phyloP scores from a whole-genome alignment of 306 rosid genomes.

The Spatholobus suberectus region DNA sequence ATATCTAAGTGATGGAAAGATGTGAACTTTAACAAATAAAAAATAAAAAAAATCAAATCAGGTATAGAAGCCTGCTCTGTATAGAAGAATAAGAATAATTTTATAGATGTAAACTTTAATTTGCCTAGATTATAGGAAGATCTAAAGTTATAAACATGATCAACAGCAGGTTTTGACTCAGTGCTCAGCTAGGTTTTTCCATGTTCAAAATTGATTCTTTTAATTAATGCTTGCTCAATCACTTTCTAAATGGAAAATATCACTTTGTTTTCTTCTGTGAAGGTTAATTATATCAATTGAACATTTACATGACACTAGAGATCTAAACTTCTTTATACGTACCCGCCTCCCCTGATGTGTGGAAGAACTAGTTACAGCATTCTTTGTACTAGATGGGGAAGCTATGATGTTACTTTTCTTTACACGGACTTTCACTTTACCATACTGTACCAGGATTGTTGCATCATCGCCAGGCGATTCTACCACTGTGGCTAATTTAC shows the following conservation, averaged over 20 bases:
- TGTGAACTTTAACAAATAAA: not conserved
- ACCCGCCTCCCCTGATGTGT: constrained; percentile 67
- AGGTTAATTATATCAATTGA: constrained; percentile 25
- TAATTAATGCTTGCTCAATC: constrained; percentile 22
- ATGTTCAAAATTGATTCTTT: constrained; percentile 13
- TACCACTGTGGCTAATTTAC: constrained; percentile 78
- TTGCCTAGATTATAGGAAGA: not conserved
- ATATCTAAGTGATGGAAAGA: not conserved
- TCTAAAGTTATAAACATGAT: not conserved
- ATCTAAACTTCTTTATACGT: constrained; percentile 30
- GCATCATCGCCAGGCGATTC: constrained; percentile 70
- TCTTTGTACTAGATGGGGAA: constrained; percentile 54
- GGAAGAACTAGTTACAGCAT: constrained; percentile 45
- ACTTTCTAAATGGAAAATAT: constrained; percentile 1
- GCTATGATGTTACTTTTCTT: constrained; percentile 73
- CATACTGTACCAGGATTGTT: constrained; percentile 79
- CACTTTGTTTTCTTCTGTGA: not conserved
- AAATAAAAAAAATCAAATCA: constrained; percentile 15
- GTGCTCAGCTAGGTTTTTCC: constrained; percentile 23
- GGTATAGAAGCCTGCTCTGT: not conserved
- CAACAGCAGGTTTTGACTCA: not conserved
- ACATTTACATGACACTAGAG: not conserved
- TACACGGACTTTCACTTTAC: constrained; percentile 83
- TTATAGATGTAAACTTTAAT: not conserved
- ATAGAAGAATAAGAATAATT: not conserved